These are phyloP conservation scores for Arachis hypogaea DNA, from an alignment of 306 rosid species.

Conservation along the genomic window DNA sequence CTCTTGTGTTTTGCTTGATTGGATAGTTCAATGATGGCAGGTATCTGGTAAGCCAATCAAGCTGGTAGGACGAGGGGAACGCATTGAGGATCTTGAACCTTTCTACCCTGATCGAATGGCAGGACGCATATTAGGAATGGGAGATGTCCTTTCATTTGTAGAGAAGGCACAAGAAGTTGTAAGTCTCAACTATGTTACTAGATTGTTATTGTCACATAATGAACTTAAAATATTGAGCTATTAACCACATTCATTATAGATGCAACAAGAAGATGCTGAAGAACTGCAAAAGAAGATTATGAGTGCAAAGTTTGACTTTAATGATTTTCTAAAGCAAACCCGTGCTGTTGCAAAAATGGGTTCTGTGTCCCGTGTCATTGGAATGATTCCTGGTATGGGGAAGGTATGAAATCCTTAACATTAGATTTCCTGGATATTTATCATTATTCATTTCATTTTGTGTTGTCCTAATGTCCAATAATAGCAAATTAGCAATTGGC, in stretches of 20 bases:
- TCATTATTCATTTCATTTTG: conserved; percentile 1
- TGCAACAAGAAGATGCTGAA: conserved; percentile 97
- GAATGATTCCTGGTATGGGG: conserved; percentile 99
- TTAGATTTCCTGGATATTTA: conserved; percentile 19
- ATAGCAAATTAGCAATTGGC: conserved; percentile 10
- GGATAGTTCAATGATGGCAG: conserved; percentile 47
- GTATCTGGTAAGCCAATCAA: conserved; percentile 99
- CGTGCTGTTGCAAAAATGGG: conserved; percentile 96
- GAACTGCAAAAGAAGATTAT: conserved; percentile 96
- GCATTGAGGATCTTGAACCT: conserved; percentile 99
- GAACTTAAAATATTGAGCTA: conserved; percentile 23
- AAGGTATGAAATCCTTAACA: conserved; percentile 63
- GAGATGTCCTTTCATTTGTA: conserved; percentile 96
- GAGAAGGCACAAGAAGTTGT: conserved; percentile 99
- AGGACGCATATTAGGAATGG: conserved; percentile 98
- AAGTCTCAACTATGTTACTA: conserved; percentile 42
- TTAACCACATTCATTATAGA: conserved; percentile 50
- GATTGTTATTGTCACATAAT: conserved; percentile 11
- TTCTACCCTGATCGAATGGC: conserved; percentile 99
- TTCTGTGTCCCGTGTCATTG: conserved; percentile 93
- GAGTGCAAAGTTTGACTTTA: conserved; percentile 97
- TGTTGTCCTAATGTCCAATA: background rate
- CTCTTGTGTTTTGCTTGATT: conserved; percentile 20
- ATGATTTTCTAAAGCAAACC: conserved; percentile 97
- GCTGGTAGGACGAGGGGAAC: conserved; percentile 97